phyloP scores from a whole-genome alignment of 1,284 basidiomycete genomes.

The Cryptococcus sp. region DNA sequence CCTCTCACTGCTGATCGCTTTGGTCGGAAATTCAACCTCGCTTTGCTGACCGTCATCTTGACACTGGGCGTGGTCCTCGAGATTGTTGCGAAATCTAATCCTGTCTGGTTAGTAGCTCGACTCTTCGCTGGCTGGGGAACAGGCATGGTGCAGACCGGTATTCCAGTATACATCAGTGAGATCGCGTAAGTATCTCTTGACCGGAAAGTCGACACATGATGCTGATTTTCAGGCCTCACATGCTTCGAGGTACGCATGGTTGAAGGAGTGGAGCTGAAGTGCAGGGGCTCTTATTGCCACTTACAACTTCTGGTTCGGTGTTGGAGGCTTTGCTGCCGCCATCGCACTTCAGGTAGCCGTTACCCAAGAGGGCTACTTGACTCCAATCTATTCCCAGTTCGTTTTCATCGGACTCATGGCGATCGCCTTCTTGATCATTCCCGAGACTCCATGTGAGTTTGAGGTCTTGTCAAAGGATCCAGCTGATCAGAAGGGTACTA shows the following conservation, averaged over 20 bases:
- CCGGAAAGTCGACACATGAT: background rate
- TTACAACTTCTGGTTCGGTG: conserved; percentile 9
- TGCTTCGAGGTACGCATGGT: background rate
- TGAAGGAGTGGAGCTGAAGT: background rate
- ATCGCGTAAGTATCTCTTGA: conserved; percentile 10
- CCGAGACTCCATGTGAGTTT: conserved; percentile 20
- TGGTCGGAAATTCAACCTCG: conserved; percentile 26
- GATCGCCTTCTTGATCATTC: conserved; percentile 17
- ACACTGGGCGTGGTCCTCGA: conserved; percentile 14
- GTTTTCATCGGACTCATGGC: conserved; percentile 17
- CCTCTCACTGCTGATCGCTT: conserved; percentile 21
- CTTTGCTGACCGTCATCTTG: conserved; percentile 13
- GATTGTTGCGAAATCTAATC: conserved; percentile 24
- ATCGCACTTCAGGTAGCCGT: conserved; percentile 14
- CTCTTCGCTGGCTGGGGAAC: conserved; percentile 23
- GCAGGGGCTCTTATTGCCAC: conserved; percentile 6
- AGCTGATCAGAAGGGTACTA: conserved; percentile 12
- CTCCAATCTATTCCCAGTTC: conserved; percentile 6
- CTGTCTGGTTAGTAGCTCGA: conserved; percentile 26
- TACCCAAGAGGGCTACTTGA: conserved; percentile 2
- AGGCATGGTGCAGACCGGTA: conserved; percentile 19
- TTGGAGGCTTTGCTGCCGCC: conserved; percentile 15
- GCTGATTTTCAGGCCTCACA: conserved; percentile 2
- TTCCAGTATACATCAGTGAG: conserved; percentile 23
- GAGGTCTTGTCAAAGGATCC: no score